These are phyloP conservation scores for Solanum tarijense DNA, from an alignment of 257 asterid species.

Conservation along the genomic window DNA sequence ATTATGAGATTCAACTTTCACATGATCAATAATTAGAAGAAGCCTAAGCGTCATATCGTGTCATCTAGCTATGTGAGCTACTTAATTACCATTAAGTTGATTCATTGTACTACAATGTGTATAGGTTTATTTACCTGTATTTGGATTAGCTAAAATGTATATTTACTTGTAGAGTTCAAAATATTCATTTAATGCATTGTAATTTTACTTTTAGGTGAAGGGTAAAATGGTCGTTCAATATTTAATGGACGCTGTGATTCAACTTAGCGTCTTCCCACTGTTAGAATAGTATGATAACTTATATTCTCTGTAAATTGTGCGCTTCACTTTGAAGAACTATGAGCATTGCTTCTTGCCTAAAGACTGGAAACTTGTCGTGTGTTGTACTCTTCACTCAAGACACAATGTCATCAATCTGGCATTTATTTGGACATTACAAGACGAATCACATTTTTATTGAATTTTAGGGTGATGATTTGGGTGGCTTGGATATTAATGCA, in stretches of 20 bases:
- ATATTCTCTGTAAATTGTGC: not conserved
- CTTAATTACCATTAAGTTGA: not conserved
- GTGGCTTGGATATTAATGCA: conserved; percentile 18
- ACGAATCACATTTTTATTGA: not conserved
- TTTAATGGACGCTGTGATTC: not conserved
- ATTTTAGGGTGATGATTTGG: conserved; percentile 26
- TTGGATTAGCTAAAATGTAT: not conserved
- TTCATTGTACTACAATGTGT: not conserved
- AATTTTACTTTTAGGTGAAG: not conserved
- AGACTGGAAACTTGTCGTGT: not conserved
- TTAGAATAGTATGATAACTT: not conserved
- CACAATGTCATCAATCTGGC: not conserved
- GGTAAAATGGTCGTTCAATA: not conserved
- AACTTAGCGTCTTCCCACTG: not conserved
- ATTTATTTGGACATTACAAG: not conserved
- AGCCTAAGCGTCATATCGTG: not conserved
- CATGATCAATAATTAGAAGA: not conserved
- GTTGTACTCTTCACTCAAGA: not conserved
- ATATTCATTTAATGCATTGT: not conserved
- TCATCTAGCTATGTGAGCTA: not conserved
- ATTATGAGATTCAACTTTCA: not conserved
- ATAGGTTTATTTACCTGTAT: not conserved
- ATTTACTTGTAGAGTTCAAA: not conserved
- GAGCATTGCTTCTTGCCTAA: not conserved
- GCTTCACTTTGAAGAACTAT: not conserved